phyloP scores from a whole-genome alignment of 768 basidiomycete species.

The Tylopilus felleus region DNA sequence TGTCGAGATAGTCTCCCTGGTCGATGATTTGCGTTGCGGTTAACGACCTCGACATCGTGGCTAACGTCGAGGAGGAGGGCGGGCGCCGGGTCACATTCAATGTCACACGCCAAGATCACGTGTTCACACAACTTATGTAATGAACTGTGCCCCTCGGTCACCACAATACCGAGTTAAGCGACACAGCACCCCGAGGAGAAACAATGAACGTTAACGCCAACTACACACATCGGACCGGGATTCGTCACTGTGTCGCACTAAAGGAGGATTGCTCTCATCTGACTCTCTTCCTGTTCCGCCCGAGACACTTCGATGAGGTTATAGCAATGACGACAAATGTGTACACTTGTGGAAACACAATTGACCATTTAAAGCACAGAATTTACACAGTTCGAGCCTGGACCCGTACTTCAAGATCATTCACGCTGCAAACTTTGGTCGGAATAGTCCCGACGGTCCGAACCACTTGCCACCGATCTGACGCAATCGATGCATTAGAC shows the following conservation, averaged over 20 bases:
- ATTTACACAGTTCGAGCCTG: neutral
- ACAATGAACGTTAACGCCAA: neutral
- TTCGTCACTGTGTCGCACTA: neutral
- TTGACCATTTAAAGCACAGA: neutral
- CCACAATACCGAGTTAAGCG: too few species aligned
- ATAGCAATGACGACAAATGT: constrained; percentile 6
- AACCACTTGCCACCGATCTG: constrained; percentile 46
- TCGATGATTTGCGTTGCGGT: constrained; percentile 76
- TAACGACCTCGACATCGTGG: constrained; percentile 61
- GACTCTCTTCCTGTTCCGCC: constrained; percentile 9
- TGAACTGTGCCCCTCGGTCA: too few species aligned
- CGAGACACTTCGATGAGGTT: constrained; percentile 9
- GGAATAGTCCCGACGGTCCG: constrained; percentile 40
- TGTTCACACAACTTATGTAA: constrained; percentile 11
- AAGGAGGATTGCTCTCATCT: neutral
- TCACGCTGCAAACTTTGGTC: constrained; percentile 36
- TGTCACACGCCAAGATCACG: constrained; percentile 19
- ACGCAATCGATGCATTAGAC: constrained; percentile 3
- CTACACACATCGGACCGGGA: constrained; percentile 5
- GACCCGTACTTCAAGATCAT: neutral
- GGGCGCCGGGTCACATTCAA: neutral
- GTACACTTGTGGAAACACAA: neutral
- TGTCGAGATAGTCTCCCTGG: constrained; percentile 74
- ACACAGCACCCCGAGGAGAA: neutral
- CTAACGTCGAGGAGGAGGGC: constrained; percentile 12